Conservation (phyloP, 306 rosid species). For the cucumber (Cucumis sativus) region Cucumber_9930_V3 NC_026660.2:14361501-14362000, state of each 20-base stretch:
- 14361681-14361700: not conserved
- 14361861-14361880: not conserved
- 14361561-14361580: not conserved
- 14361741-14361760: not conserved
- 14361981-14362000: not conserved
- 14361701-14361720: not conserved
- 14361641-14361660: no score
- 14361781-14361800: not conserved
- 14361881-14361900: not conserved
- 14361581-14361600: not conserved
- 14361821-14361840: not conserved
- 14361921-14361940: not conserved
- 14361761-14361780: not conserved
- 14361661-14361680: not conserved
- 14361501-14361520: not conserved
- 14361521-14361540: not conserved
- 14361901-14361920: not conserved
- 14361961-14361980: not conserved
- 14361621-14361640: not conserved
- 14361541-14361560: not conserved
- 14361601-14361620: not conserved
- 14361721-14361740: not conserved
- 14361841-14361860: not conserved
- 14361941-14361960: not conserved
- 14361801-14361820: not conserved